Conservation (phyloP, 768 basidiomycete species). For the Cystofilobasidium bisporidii region DNA sequence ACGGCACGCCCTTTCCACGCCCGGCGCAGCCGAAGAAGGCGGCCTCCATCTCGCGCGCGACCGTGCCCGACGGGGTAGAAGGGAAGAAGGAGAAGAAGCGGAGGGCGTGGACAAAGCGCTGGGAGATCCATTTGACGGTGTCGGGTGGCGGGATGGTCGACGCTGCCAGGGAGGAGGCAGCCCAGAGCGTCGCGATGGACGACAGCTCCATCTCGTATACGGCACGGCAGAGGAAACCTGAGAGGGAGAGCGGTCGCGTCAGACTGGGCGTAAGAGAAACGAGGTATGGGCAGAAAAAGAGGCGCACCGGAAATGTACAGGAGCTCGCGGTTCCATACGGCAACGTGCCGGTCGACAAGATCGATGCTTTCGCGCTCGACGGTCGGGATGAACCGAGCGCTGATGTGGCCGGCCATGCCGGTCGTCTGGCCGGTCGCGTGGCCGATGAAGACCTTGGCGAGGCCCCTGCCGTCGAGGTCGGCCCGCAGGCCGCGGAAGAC, state of each 20-base stretch:
- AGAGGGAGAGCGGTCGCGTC: conserved; percentile 33
- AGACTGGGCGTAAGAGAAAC: not conserved
- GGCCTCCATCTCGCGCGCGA: conserved; percentile 59
- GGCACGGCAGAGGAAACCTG: conserved; percentile 68
- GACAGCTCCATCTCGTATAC: conserved; percentile 77
- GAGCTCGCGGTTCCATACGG: conserved; percentile 75
- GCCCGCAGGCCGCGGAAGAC: conserved; percentile 80
- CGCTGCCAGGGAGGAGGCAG: not conserved
- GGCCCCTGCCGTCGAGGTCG: conserved; percentile 70
- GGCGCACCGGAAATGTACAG: conserved; percentile 43
- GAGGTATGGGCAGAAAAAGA: not conserved
- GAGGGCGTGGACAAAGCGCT: conserved; percentile 64
- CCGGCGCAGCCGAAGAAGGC: conserved; percentile 65
- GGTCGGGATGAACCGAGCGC: conserved; percentile 84
- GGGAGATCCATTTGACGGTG: conserved; percentile 44
- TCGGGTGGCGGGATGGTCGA: conserved; percentile 2
- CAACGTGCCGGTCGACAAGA: conserved; percentile 70
- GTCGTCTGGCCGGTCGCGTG: conserved; percentile 84
- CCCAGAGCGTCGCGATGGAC: conserved; percentile 34
- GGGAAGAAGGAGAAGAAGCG: conserved; percentile 81
- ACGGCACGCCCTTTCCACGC: conserved; percentile 48
- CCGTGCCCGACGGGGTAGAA: conserved; percentile 76
- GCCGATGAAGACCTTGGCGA: conserved; percentile 77
- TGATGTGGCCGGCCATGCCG: conserved; percentile 59
- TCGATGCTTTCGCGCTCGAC: conserved; percentile 92